Conservation (phyloP, 163 green algal genomes). For the Scenedesmus sp. region DNA sequence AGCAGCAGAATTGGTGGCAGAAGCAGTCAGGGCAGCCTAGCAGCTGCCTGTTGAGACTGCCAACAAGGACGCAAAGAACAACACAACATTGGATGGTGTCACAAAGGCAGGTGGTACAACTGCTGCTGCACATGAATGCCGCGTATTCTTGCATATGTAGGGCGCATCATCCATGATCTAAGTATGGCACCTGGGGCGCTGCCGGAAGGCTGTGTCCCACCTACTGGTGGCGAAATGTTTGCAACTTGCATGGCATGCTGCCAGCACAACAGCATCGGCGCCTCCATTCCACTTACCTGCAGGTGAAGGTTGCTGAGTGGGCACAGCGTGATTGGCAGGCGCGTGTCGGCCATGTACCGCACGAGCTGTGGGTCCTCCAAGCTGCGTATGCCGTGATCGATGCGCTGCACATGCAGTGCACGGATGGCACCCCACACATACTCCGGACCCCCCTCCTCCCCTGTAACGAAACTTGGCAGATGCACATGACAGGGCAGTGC, state of each 20-base stretch:
- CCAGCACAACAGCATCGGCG: no score
- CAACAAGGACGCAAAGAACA: not conserved
- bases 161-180: no score
- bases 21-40: not conserved
- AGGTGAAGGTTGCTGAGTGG: slow-evolving; percentile 77
- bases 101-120: no score
- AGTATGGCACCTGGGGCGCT: no score
- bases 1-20: not conserved
- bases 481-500: no score
- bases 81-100: no score
- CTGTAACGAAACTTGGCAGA: no score
- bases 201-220: no score
- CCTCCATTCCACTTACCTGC: slow-evolving; percentile 65
- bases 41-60: not conserved
- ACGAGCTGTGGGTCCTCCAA: slow-evolving; percentile 77
- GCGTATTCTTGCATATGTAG: no score
- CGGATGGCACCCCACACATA: slow-evolving; percentile 66
- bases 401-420: slow-evolving; percentile 66
- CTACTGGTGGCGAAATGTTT: no score
- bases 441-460: slow-evolving; percentile 68
- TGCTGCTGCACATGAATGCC: no score
- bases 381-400: slow-evolving; percentile 79
- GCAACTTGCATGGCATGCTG: no score
- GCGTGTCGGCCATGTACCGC: slow-evolving; percentile 53
- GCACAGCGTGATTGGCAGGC: slow-evolving; percentile 79